Base-by-base conservation (phyloP, 176 grass and related monocot species). In the Lolium perenne region DNA sequence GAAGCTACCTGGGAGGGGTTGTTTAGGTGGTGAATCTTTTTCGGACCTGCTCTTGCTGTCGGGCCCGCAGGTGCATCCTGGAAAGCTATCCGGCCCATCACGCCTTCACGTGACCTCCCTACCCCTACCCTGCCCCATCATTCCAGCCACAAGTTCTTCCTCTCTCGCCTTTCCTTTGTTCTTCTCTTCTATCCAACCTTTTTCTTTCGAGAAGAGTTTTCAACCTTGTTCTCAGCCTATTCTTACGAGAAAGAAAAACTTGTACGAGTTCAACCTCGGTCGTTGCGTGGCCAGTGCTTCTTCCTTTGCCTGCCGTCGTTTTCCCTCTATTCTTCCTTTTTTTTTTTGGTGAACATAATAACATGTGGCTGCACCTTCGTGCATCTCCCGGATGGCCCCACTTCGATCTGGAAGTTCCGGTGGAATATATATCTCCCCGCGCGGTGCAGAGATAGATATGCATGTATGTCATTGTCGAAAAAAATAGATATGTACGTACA, bases 1-100 rank as follows among this genome's bases (percentile, higher is more conserved):
- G 2, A 35, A 2, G 32, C 2, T 35, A 60, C 1, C n/a, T 22
- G 1, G 56, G 7, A 23, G 20, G 7, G 18, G 15, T 4, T 21
- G 7, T 22, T 62, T 65, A 38, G 64, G 64, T 68, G 64, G 64
- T 68, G 32, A 41, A 69, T 69, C 66, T 69, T 69, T 69, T 41
- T 69, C 66, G 7, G 66, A 20, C 35, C 66, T 40, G 66, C 66
- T 69, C 66, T 69, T 69, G 66, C 1, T 40, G 66, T 69, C 66
- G 66, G 66, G 66, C 66, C 66, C 65, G 20, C 35, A 35, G 17
- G 16, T 10, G 66, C 66, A 69, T 69, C 66, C 66, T 0, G 16
- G 32, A 40, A 69, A 69, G 16, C 35, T 17, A 69, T 41, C 35
- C 38, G 65, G 16, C 66, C 66, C 66, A 69, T 69, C 16, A 32